These are phyloP conservation scores for Aspergillus heteromorphus DNA, from an alignment of 495 filamentous ascomycete species.

Conservation along the genomic window DNA sequence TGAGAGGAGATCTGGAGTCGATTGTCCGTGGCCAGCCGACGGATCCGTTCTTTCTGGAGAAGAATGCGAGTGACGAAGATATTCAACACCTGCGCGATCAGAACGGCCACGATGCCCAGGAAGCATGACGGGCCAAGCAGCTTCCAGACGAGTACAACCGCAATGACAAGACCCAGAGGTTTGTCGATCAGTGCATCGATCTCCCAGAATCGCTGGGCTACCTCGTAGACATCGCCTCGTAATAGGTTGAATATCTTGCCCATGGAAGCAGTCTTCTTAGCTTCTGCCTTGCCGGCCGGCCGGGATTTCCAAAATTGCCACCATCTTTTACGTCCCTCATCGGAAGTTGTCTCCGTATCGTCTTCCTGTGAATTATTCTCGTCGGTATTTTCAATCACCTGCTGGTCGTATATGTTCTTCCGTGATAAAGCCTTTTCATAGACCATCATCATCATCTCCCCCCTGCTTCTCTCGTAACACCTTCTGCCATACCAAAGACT, in stretches of 20 bases:
- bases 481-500: conserved; percentile 69
- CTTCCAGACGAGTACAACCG: conserved; percentile 63
- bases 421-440: conserved; percentile 77
- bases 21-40: conserved; percentile 61
- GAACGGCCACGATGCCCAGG: conserved; percentile 58
- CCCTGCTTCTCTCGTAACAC: conserved; percentile 71
- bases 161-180: conserved; percentile 64
- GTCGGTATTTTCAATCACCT: conserved; percentile 13
- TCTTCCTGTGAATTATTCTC: neutral
- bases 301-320: conserved; percentile 18
- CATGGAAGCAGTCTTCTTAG: conserved; percentile 62
- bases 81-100: conserved; percentile 61
- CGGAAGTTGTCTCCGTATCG: neutral
- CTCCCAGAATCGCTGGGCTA: conserved; percentile 81
- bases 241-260: conserved; percentile 82
- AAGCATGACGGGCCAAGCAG: conserved; percentile 77
- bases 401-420: conserved; percentile 58
- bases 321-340: conserved; percentile 6
- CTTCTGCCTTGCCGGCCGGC: conserved; percentile 16
- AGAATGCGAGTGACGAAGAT: conserved; percentile 54
- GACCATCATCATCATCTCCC: conserved; percentile 83
- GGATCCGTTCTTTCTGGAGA: conserved; percentile 57
- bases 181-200: conserved; percentile 60
- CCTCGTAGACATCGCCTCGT: conserved; percentile 74
- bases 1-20: conserved; percentile 72